phyloP scores from a whole-genome alignment of 345 rosid genomes.

The Balakata baccata region DNA sequence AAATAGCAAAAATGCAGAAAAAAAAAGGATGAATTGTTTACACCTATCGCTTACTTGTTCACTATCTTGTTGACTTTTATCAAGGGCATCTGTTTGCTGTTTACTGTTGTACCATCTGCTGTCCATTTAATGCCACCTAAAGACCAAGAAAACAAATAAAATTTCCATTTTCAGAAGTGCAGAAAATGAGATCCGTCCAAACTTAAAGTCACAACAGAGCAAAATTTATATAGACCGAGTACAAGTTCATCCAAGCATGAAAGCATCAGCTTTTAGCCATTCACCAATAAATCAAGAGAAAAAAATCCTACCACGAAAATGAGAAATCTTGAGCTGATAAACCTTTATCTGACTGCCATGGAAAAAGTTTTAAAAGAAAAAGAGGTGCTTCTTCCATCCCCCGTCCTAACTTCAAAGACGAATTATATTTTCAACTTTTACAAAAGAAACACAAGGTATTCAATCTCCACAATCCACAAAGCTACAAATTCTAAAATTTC shows the following conservation, averaged over 20 bases:
- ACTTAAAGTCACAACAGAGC: background rate
- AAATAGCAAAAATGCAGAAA: background rate
- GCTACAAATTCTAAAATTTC: background rate
- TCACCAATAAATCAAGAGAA: background rate
- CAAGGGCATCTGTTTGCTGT: slow-evolving; percentile 41
- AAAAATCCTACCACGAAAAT: background rate
- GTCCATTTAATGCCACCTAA: slow-evolving; percentile 42
- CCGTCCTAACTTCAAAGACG: background rate
- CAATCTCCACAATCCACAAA: background rate
- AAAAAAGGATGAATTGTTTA: background rate
- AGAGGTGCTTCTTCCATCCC: background rate
- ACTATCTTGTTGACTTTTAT: slow-evolving; percentile 37
- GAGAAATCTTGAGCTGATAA: background rate
- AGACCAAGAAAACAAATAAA: background rate
- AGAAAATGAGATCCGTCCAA: background rate
- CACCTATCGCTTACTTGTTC: slow-evolving; percentile 38
- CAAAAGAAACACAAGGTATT: too few relatives aligned
- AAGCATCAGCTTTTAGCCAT: too few relatives aligned
- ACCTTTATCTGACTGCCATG: background rate
- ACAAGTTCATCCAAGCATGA: background rate
- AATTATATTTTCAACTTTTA: too few relatives aligned
- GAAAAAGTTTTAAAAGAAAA: background rate
- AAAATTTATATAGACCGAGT: background rate
- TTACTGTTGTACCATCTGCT: slow-evolving; percentile 29
- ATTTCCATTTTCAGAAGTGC: too few relatives aligned